Evolutionary conservation across 2,329 filamentous ascomycete genomes (phyloP).

Genomic region (Curvularia hawaiiensis): DNA sequence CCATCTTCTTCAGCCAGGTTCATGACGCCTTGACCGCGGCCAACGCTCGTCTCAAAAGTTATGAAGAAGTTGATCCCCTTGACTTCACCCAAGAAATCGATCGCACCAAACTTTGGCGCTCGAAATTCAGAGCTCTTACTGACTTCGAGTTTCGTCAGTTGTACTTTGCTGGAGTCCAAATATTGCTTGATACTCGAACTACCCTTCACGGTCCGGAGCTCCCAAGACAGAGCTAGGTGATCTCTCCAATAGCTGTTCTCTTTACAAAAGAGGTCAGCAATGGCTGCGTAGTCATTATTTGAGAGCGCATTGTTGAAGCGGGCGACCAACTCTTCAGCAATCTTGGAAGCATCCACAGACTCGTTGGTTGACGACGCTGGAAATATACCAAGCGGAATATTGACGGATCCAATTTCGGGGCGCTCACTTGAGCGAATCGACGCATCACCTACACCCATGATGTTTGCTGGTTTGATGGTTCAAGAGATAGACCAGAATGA

Average conservation of each 20-base stretch:
- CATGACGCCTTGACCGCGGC: slow-evolving; percentile 42
- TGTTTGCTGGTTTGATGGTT: slow-evolving; percentile 2
- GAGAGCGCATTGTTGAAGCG: slow-evolving; percentile 51
- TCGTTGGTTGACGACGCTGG: slow-evolving; percentile 39
- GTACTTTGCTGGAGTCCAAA: slow-evolving; percentile 40
- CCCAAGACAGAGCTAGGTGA: slow-evolving; percentile 62
- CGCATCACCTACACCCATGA: slow-evolving; percentile 31
- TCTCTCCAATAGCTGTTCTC: slow-evolving; percentile 64
- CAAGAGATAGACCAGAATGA: background rate
- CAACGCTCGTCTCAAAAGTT: slow-evolving; percentile 37
- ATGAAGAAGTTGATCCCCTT: slow-evolving; percentile 37
- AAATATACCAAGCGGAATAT: slow-evolving; percentile 56
- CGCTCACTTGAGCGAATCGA: slow-evolving; percentile 50
- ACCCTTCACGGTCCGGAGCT: slow-evolving; percentile 58
- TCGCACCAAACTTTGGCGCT: slow-evolving; percentile 33
- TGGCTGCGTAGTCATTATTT: slow-evolving; percentile 39
- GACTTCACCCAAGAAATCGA: slow-evolving; percentile 39
- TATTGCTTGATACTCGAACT: slow-evolving; percentile 51
- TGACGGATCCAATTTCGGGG: slow-evolving; percentile 60
- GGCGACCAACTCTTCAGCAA: slow-evolving; percentile 48
- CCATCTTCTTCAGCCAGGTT: slow-evolving; percentile 42
- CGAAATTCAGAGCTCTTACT: slow-evolving; percentile 28
- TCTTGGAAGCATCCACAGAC: slow-evolving; percentile 44
- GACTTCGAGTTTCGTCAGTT: slow-evolving; percentile 39
- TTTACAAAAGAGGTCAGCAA: slow-evolving; percentile 53